A percentile compares a stretch with the other conserved stretches of the same genome.
Conservation (phyloP, 768 basidiomycete genomes). For the Xerocomus brunneocitrinus region DNA sequence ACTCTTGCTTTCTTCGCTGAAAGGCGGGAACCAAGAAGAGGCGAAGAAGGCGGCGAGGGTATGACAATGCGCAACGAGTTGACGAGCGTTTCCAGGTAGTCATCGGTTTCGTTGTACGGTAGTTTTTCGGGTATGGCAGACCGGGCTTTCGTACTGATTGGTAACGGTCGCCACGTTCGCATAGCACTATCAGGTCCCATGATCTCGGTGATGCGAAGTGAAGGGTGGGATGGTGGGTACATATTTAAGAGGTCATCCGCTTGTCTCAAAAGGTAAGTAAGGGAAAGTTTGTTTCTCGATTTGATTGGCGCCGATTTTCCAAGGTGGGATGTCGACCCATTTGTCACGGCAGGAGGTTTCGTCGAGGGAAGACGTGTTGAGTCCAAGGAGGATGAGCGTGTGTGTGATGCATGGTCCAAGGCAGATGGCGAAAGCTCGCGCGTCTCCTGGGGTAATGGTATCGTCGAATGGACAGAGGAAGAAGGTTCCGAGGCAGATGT, state of each 20-base stretch:
- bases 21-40: constrained; percentile 2
- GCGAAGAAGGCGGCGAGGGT: constrained; percentile 25
- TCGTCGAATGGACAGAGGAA: background rate
- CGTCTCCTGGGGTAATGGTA: background rate
- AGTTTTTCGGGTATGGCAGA: constrained; percentile 22
- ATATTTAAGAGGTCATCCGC: constrained; percentile 55
- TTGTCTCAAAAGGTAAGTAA: constrained; percentile 48
- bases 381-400: constrained; percentile 9
- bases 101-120: constrained; percentile 21
- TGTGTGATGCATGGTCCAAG: background rate
- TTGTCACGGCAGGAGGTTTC: background rate
- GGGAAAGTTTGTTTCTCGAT: constrained; percentile 28
- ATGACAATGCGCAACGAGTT: constrained; percentile 22
- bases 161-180: constrained; percentile 55
- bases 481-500: background rate
- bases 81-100: constrained; percentile 24
- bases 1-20: constrained; percentile 20
- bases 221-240: constrained; percentile 59
- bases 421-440: background rate
- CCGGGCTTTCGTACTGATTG: constrained; percentile 18
- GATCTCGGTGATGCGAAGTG: constrained; percentile 49
- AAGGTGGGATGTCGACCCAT: constrained; percentile 1
- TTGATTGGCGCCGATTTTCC: constrained; percentile 5
- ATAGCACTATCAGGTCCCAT: constrained; percentile 78
- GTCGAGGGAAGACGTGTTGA: background rate